Percentiles rank a stretch among this genome's conserved stretches.
Conservation (phyloP, 1,284 basidiomycete genomes). For the Pseudozyma sp. region DNA sequence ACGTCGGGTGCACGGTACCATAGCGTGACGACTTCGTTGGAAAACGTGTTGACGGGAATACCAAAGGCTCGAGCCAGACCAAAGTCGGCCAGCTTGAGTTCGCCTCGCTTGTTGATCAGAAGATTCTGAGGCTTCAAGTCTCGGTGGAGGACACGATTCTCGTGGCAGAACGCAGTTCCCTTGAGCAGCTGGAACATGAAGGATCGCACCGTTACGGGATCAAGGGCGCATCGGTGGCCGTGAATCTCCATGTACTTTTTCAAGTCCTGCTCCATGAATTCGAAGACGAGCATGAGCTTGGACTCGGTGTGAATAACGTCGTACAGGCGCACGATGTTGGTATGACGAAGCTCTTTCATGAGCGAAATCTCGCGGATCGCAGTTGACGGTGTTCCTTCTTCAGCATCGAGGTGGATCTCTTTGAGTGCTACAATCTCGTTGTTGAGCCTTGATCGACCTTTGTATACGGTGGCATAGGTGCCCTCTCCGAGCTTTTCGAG, state of each 20-base stretch:
- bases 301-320: constrained; percentile 96
- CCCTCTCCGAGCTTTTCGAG: constrained; percentile 69
- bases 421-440: constrained; percentile 74
- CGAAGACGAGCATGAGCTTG: constrained; percentile 97
- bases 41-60: constrained; percentile 68
- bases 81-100: constrained; percentile 86
- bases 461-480: constrained; percentile 68
- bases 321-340: constrained; percentile 93
- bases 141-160: constrained; percentile 95
- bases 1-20: constrained; percentile 99
- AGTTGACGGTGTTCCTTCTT: constrained; percentile 93
- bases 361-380: constrained; percentile 94
- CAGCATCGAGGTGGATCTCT: constrained; percentile 93
- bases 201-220: constrained; percentile 90
- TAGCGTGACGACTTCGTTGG: constrained; percentile 79
- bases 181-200: constrained; percentile 98
- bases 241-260: constrained; percentile 99
- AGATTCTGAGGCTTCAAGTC: constrained; percentile 98
- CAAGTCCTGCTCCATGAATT: constrained; percentile 97
- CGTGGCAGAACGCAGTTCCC: constrained; percentile 98
- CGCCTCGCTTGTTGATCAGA: constrained; percentile 96
- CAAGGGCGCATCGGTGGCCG: constrained; percentile 93
- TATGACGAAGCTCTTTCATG: constrained; percentile 95
- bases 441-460: constrained; percentile 66
- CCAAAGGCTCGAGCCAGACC: constrained; percentile 87